Evolutionary conservation across 2,329 filamentous ascomycete genomes (phyloP), one percentile per base, ranked within the genome.

Genomic region (Monilinia fructicola): DNA sequence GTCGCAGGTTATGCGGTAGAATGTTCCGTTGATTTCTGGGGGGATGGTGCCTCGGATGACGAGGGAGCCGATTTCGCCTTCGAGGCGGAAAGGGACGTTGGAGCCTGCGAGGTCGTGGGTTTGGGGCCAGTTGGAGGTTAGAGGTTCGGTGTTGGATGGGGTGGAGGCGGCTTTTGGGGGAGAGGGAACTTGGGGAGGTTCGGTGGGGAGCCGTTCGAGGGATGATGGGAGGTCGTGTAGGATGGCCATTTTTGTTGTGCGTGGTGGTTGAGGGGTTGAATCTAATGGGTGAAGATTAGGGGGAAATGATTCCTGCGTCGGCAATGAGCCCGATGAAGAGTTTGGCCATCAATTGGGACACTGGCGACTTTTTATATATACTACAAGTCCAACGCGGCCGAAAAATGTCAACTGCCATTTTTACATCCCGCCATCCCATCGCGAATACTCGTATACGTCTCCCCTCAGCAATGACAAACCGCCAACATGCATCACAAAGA

Each of bases 1-100:
- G 65, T 80, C 78, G 21, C 78, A 78, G 60, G 78, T 78, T 23
- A 80, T 71, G 11, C 78, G 77, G 67, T 78, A 80, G 65, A 80
- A 80, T 1, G 79, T 80, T 2, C 79, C 79, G 54, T 79, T 76
- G 52, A 80, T 79, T 23, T 79, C 77, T 54, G 72, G 72, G 12
- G 78, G 79, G n/a, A 79, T 78, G 9, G 71, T 71, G 7, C 78
- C 78, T 0, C 75, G 74, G 26, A 77, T 75, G 61, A 79, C 78
- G n/a, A 77, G 73, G 59, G 75, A 71, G 52, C 74, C 74, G 55
- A 78, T 75, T 42, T 77, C 78, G 28, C 77, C 77, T 71, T 78
- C 77, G 11, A 78, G 40, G 21, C 55, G 55, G 26, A 40, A 59
- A 18, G 55, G 40, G 26, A 59, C 26, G 6, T 46, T 46, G 26